These are phyloP conservation scores for Silybum marianum DNA, from an alignment of 129 eudicot genomes.

Conservation along the genomic window DNA sequence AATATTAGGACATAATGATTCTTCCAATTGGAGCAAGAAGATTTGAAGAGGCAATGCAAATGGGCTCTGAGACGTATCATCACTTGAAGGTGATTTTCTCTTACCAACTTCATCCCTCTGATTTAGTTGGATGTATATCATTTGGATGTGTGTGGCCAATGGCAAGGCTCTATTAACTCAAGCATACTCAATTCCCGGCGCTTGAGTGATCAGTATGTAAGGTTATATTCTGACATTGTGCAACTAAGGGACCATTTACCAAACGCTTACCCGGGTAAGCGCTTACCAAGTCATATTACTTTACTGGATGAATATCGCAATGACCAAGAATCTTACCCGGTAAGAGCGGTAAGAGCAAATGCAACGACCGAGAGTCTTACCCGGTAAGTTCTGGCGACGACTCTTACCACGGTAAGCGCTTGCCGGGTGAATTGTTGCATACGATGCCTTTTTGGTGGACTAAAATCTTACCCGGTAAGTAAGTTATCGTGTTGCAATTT, in stretches of 20 bases:
- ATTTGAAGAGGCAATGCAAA: conserved; percentile 93
- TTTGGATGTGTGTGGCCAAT: background rate
- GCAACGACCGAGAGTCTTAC: too few species aligned
- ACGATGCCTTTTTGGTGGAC: too few species aligned
- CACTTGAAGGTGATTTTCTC: conserved; percentile 70
- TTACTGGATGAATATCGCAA: too few species aligned
- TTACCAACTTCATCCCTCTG: background rate
- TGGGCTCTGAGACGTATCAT: conserved; percentile 97
- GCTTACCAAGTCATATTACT: too few species aligned
- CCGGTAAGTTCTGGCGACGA: too few species aligned
- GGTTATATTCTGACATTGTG: background rate
- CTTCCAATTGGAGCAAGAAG: conserved; percentile 87
- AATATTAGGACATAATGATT: conserved; percentile 76
- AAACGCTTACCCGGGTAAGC: too few species aligned
- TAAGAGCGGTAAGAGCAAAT: too few species aligned
- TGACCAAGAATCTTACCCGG: too few species aligned
- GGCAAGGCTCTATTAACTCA: background rate
- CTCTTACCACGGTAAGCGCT: too few species aligned
- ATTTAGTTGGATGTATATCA: background rate
- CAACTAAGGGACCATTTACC: background rate
- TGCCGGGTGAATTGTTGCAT: too few species aligned
- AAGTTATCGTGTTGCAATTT: too few species aligned
- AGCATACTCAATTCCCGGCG: background rate
- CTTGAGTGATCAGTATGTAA: background rate
- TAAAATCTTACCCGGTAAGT: too few species aligned